A percentile compares a stretch with the other conserved stretches of the same genome.
Conservation (phyloP, 1,139 yeast genomes). For the Kodamaea sp. region DNA sequence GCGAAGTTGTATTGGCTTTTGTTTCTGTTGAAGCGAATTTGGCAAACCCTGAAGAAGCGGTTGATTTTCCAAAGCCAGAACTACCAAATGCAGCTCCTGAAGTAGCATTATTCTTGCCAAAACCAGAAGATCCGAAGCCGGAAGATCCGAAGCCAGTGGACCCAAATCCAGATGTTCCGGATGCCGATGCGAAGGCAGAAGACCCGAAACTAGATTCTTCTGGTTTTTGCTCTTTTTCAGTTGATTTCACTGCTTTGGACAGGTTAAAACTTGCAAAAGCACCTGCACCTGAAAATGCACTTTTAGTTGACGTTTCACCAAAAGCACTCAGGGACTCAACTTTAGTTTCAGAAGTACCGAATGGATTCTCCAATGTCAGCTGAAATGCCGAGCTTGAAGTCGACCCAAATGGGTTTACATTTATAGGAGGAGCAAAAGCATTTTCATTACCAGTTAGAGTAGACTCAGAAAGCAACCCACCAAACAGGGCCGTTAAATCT, state of each 20-base stretch:
- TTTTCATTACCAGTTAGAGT: too few species aligned
- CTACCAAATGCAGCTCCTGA: conserved; percentile 1
- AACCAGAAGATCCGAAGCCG: conserved; percentile 10
- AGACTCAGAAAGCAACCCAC: too few species aligned
- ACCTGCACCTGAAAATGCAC: conserved; percentile 1
- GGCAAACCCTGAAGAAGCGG: background rate
- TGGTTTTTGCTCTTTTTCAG: background rate
- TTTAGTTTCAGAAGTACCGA: background rate
- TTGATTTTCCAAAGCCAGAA: conserved; percentile 1
- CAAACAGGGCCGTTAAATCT: background rate
- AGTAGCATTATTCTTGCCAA: conserved; percentile 4
- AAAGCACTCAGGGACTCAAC: background rate
- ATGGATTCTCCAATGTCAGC: background rate
- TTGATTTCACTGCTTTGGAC: too few species aligned
- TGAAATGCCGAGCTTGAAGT: background rate
- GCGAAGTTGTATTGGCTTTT: background rate
- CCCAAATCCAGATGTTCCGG: conserved; percentile 8
- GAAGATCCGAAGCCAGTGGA: conserved; percentile 6
- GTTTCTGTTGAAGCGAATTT: background rate
- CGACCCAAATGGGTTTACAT: too few species aligned
- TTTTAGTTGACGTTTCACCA: background rate
- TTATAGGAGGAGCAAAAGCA: too few species aligned
- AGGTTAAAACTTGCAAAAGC: conserved; percentile 3
- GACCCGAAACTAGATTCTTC: conserved; percentile 6
- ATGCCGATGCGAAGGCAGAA: conserved; percentile 8